Percentiles rank a stretch among this genome's conserved stretches.
phyloP scores from a whole-genome alignment of 768 basidiomycete species.

The Leccinum arenicola region DNA sequence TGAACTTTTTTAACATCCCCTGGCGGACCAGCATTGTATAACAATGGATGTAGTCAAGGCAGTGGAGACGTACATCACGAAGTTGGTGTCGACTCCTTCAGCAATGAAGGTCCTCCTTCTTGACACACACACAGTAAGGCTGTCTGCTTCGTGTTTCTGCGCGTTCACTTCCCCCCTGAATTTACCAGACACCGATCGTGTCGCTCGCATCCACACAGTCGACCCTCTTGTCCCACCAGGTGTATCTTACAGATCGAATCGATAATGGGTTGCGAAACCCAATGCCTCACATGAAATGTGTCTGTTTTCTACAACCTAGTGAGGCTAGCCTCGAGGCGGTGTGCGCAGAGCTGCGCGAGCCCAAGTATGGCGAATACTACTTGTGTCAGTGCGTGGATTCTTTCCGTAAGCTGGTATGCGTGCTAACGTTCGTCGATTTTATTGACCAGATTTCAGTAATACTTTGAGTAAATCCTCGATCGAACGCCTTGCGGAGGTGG shows the following conservation, averaged over 20 bases:
- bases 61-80: constrained; percentile 88
- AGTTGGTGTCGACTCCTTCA: constrained; percentile 78
- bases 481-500: constrained; percentile 88
- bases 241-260: constrained; percentile 96
- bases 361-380: constrained; percentile 98
- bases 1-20: not conserved
- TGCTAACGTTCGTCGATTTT: constrained; percentile 14
- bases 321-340: constrained; percentile 82
- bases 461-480: constrained; percentile 86
- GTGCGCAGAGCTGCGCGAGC: constrained; percentile 80
- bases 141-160: not conserved
- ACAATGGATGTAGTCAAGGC: constrained; percentile 95
- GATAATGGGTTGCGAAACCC: constrained; percentile 90
- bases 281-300: constrained; percentile 96
- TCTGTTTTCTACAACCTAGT: constrained; percentile 86
- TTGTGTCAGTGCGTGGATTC: constrained; percentile 91
- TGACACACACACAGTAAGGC: constrained; percentile 85
- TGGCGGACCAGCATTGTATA: not conserved
- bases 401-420: constrained; percentile 18
- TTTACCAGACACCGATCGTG: constrained; percentile 85
- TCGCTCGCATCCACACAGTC: constrained; percentile 95
- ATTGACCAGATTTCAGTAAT: constrained; percentile 85
- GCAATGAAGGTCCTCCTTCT: constrained; percentile 96
- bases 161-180: constrained; percentile 1
- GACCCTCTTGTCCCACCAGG: constrained; percentile 88